Conservation (phyloP, 495 filamentous ascomycete species). For the Aspergillus indologenus region DNA sequence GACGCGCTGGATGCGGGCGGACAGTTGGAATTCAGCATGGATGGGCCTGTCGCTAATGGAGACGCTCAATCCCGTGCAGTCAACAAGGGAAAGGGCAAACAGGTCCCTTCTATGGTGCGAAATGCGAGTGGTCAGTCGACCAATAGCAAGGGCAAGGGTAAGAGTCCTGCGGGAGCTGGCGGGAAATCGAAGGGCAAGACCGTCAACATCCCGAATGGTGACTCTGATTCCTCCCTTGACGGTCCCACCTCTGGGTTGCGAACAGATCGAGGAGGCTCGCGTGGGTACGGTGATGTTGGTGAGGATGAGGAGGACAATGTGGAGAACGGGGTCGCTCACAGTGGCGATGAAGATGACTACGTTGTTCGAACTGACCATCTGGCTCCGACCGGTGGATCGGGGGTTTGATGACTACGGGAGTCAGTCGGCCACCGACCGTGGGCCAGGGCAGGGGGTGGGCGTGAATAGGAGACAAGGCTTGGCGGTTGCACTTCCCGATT, state of each 20-base stretch:
- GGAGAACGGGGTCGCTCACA: conserved; percentile 36
- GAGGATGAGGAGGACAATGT: conserved; percentile 34
- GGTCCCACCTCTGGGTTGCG: conserved; percentile 14
- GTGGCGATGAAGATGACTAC: conserved; percentile 48
- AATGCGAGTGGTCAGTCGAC: conserved; percentile 30
- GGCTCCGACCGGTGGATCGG: conserved; percentile 16
- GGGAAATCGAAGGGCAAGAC: conserved; percentile 55
- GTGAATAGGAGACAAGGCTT: background rate
- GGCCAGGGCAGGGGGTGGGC: no score
- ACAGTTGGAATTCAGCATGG: conserved; percentile 15
- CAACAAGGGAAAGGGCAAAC: conserved; percentile 31
- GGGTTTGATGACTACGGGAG: no score
- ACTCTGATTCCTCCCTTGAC: conserved; percentile 42
- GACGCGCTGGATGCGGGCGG: conserved; percentile 34
- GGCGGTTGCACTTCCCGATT: background rate
- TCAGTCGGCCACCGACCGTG: background rate
- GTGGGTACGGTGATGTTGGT: conserved; percentile 27
- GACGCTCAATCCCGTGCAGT: conserved; percentile 17
- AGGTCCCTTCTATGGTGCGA: conserved; percentile 27
- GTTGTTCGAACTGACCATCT: conserved; percentile 45
- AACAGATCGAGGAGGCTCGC: conserved; percentile 5
- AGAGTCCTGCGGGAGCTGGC: conserved; percentile 21
- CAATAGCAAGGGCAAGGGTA: conserved; percentile 40
- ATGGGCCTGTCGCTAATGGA: conserved; percentile 32
- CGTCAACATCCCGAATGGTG: conserved; percentile 16